Conservation (phyloP, 257 asterid genomes). For the Fraxinus cuspidata region DNA sequence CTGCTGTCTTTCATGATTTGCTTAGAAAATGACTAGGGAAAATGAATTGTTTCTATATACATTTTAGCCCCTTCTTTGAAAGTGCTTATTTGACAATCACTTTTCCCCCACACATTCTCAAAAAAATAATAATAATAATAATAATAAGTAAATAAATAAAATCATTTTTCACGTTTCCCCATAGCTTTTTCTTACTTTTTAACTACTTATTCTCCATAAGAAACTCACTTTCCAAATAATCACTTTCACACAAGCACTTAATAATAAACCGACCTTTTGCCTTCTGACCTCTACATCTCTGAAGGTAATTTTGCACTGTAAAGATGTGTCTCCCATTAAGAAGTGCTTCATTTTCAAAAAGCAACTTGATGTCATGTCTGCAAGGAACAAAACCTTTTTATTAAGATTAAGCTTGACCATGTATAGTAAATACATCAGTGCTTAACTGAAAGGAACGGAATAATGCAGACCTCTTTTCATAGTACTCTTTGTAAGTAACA, state of each 20-base stretch:
- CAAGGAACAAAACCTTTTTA: background rate
- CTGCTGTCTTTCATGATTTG: background rate
- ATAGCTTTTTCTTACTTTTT: no score
- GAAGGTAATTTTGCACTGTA: conserved; percentile 56
- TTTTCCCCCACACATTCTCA: no score
- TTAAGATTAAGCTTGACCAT: background rate
- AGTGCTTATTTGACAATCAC: no score
- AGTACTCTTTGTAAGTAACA: conserved; percentile 52
- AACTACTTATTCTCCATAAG: no score
- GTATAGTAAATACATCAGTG: background rate
- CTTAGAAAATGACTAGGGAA: background rate
- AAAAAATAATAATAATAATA: no score
- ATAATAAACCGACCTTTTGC: conserved; percentile 48
- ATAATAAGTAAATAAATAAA: no score
- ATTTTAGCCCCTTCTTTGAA: no score
- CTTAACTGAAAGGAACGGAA: background rate
- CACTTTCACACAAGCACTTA: no score
- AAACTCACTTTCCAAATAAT: no score
- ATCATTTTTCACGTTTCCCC: no score
- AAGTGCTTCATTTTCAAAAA: conserved; percentile 46
- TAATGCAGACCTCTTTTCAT: conserved; percentile 42
- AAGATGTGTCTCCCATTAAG: conserved; percentile 48
- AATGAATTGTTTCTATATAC: background rate
- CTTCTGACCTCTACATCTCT: conserved; percentile 38
- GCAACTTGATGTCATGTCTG: conserved; percentile 64